These are phyloP conservation scores for Trebouxiophyceae sp. DNA, from an alignment of 163 green algal genomes.

Conservation along the genomic window DNA sequence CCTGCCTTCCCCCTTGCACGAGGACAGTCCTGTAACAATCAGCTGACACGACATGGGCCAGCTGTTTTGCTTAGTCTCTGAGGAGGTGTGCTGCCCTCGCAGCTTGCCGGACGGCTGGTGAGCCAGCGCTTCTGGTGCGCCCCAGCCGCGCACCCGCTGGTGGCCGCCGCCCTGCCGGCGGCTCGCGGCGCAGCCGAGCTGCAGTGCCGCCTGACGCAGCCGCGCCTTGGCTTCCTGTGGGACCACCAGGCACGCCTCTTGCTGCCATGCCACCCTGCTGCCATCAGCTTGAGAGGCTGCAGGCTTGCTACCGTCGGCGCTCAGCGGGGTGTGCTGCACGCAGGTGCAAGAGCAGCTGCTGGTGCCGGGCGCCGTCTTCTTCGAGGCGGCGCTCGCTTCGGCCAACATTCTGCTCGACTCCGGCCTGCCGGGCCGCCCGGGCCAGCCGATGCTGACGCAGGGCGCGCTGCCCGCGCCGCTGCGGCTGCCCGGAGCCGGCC, in stretches of 20 bases:
- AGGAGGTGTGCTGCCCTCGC: background rate
- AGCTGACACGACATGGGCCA: too few relatives aligned
- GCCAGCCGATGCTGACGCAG: slow-evolving; percentile 18
- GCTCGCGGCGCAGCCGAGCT: background rate
- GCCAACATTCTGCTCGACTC: slow-evolving; percentile 18
- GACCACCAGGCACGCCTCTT: background rate
- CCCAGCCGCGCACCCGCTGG: background rate
- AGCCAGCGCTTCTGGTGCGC: background rate
- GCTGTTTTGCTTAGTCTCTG: too few relatives aligned
- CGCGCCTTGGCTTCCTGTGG: background rate
- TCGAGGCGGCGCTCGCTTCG: slow-evolving; percentile 43
- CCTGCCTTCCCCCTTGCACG: too few relatives aligned
- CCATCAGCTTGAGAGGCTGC: too few relatives aligned
- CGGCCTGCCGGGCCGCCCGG: background rate
- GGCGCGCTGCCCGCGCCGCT: slow-evolving; percentile 35
- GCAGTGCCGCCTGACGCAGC: background rate
- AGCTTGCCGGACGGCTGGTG: background rate
- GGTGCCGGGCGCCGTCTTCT: slow-evolving; percentile 57
- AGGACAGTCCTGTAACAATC: too few relatives aligned
- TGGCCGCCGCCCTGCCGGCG: background rate
- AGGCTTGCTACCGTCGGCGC: too few relatives aligned
- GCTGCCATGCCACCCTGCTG: background rate
- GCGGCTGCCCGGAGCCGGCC: slow-evolving; percentile 20
- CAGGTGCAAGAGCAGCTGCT: slow-evolving; percentile 45
- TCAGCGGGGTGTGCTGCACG: too few relatives aligned